Conservation (phyloP, 1,139 yeast species). For the Wickerhamomyces sp. region DNA sequence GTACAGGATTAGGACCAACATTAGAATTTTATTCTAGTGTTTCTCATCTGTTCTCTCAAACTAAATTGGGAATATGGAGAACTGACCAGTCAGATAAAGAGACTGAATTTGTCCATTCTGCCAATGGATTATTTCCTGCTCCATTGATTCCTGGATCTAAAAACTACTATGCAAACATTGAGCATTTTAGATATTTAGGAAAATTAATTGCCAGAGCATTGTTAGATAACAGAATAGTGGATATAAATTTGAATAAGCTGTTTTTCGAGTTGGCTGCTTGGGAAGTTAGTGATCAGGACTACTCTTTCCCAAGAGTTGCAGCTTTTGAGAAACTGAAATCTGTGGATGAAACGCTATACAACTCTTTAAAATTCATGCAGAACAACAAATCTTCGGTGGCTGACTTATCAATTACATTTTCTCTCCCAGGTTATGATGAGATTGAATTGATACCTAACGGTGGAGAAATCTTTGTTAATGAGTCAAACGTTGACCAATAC, state of each 20-base stretch:
- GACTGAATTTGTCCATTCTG: constrained; percentile 39
- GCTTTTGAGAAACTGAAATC: constrained; percentile 40
- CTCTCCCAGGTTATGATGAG: constrained; percentile 72
- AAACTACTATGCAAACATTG: constrained; percentile 43
- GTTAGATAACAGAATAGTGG: constrained; percentile 81
- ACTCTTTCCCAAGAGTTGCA: constrained; percentile 21
- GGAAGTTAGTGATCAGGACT: constrained; percentile 8
- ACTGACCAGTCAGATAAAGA: constrained; percentile 31
- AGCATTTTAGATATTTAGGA: constrained; percentile 67
- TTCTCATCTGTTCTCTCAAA: constrained; percentile 66
- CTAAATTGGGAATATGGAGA: constrained; percentile 69
- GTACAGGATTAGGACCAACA: constrained; percentile 95
- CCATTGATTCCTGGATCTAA: constrained; percentile 42
- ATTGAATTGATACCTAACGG: constrained; percentile 61
- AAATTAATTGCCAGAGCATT: constrained; percentile 83
- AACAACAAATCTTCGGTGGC: constrained; percentile 37
- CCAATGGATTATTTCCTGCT: constrained; percentile 66
- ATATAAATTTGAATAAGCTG: constrained; percentile 68
- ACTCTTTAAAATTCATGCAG: constrained; percentile 51
- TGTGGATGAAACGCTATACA: constrained; percentile 61
- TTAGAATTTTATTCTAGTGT: constrained; percentile 85
- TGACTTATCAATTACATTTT: constrained; percentile 59
- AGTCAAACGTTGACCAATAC: constrained; percentile 54
- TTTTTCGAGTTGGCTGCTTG: constrained; percentile 51
- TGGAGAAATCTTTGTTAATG: constrained; percentile 41